These are phyloP conservation scores for Phytophthora citricola DNA, from an alignment of 352 stramenopile genomes.

Conservation along the genomic window DNA sequence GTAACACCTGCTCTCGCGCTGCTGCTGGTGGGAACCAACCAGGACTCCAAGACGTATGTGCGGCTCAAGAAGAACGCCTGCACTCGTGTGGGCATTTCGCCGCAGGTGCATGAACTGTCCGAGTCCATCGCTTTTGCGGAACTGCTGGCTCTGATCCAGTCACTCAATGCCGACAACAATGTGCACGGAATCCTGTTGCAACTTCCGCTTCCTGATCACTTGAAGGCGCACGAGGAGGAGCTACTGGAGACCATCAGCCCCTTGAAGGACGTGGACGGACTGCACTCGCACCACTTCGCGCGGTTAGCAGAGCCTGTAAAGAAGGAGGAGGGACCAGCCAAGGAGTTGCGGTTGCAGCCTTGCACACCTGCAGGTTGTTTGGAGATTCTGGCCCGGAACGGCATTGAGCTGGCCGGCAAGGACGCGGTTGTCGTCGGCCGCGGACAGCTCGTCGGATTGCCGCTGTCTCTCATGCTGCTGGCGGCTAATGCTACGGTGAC, in stretches of 20 bases:
- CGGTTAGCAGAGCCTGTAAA: slow-evolving; percentile 67
- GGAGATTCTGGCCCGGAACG: slow-evolving; percentile 67
- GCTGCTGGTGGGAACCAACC: slow-evolving; percentile 93
- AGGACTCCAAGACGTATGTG: slow-evolving; percentile 97
- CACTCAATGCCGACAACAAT: slow-evolving; percentile 84
- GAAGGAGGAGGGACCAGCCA: background rate
- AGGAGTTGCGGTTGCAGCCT: slow-evolving; percentile 83
- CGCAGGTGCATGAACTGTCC: slow-evolving; percentile 77
- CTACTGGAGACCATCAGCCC: slow-evolving; percentile 93
- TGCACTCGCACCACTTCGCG: slow-evolving; percentile 97
- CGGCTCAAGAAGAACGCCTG: slow-evolving; percentile 99
- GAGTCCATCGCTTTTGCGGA: slow-evolving; percentile 52
- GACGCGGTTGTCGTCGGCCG: slow-evolving; percentile 97
- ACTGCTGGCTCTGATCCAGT: slow-evolving; percentile 69
- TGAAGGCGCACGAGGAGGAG: slow-evolving; percentile 80
- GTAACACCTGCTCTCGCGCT: slow-evolving; percentile 92
- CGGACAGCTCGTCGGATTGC: slow-evolving; percentile 97
- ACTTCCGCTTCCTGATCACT: slow-evolving; percentile 67
- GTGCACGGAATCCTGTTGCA: slow-evolving; percentile 98
- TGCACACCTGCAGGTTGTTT: slow-evolving; percentile 92
- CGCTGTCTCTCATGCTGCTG: slow-evolving; percentile 96
- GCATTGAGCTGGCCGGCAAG: slow-evolving; percentile 94
- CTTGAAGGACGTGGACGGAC: slow-evolving; percentile 98
- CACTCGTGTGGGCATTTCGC: slow-evolving; percentile 92
- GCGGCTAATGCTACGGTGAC: slow-evolving; percentile 97